Conservation (phyloP, 257 asterid species). For the Nicotiana tabacum region DNA sequence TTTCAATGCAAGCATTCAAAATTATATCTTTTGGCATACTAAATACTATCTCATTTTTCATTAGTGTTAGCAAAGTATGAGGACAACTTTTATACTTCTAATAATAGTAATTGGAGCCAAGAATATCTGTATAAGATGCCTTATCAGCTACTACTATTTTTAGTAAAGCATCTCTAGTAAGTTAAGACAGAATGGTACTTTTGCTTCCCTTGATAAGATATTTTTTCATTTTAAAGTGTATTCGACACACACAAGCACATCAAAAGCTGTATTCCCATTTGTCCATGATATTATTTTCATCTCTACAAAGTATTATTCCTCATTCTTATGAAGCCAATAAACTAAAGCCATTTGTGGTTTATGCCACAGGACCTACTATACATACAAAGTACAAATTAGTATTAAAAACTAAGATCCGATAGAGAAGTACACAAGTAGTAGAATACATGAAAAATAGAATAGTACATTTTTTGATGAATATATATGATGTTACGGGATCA, state of each 20-base stretch:
- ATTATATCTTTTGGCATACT: neutral
- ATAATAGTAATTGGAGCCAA: neutral
- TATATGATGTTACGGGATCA: too few species aligned
- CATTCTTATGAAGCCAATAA: conserved; percentile 50
- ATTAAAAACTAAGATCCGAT: neutral
- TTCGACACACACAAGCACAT: conserved; percentile 41
- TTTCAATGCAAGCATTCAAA: neutral
- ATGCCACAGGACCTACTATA: neutral
- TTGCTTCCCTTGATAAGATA: conserved; percentile 24
- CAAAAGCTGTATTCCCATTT: conserved; percentile 61
- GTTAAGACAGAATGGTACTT: conserved; percentile 11
- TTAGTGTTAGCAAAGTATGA: neutral
- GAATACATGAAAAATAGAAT: neutral
- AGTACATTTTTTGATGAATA: too few species aligned
- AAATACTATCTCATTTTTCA: neutral
- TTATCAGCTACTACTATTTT: conserved; percentile 21
- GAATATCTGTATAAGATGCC: neutral
- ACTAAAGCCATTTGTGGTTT: conserved; percentile 16
- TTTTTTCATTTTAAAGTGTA: conserved; percentile 23
- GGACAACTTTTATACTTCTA: neutral
- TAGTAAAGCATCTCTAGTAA: conserved; percentile 20
- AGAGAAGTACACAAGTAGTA: neutral
- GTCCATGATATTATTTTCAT: conserved; percentile 53
- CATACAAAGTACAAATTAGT: neutral
- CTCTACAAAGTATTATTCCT: conserved; percentile 35